Conservation (phyloP, 768 basidiomycete species). For the Leccinum disarticulatum region DNA sequence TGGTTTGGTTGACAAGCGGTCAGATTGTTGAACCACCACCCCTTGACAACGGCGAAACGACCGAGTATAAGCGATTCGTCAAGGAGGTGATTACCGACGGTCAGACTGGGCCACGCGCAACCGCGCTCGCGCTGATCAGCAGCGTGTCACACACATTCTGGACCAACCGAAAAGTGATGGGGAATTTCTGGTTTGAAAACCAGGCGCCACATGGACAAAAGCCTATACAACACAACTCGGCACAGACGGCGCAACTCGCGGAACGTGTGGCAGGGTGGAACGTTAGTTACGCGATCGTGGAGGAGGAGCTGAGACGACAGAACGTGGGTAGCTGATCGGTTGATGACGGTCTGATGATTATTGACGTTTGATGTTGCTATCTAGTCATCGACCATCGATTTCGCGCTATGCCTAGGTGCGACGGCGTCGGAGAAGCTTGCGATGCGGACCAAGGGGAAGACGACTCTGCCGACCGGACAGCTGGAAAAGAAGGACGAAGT, state of each 20-base stretch:
- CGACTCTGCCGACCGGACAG: constrained; percentile 39
- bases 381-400: constrained; percentile 97
- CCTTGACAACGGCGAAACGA: constrained; percentile 92
- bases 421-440: constrained; percentile 82
- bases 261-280: constrained; percentile 90
- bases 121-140: constrained; percentile 83
- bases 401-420: constrained; percentile 90
- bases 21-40: constrained; percentile 85
- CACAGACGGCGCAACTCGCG: constrained; percentile 80
- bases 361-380: constrained; percentile 17
- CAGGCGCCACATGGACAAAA: constrained; percentile 50
- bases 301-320: constrained; percentile 94
- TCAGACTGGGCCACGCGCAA: constrained; percentile 89
- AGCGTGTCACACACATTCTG: constrained; percentile 80
- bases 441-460: constrained; percentile 72
- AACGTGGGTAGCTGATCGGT: constrained; percentile 62
- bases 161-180: constrained; percentile 71
- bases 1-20: constrained; percentile 93
- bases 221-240: constrained; percentile 66
- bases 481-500: constrained; percentile 98
- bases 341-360: constrained; percentile 28
- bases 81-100: constrained; percentile 97
- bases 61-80: constrained; percentile 90
- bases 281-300: constrained; percentile 79
- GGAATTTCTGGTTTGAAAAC: constrained; percentile 75